Evolutionary conservation across 768 basidiomycete genomes (phyloP).

Genomic region (Coprinopsis cinerea): DNA sequence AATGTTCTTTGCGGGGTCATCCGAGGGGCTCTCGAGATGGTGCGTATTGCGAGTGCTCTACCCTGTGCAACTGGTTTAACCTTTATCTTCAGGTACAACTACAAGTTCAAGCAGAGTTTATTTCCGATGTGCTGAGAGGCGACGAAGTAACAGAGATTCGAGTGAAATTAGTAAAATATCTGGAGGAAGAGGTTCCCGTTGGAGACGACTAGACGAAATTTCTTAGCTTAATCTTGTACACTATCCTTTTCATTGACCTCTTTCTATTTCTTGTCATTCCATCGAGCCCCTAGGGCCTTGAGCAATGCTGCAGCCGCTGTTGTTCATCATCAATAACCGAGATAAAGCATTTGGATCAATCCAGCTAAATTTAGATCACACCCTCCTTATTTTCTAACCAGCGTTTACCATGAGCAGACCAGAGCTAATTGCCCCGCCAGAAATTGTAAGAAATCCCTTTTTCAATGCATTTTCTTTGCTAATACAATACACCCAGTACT

Average conservation of each 20-base stretch:
- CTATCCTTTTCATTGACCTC: neutral
- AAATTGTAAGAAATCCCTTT: slow-evolving; percentile 50
- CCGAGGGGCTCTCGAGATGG: slow-evolving; percentile 94
- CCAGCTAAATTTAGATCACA: slow-evolving; percentile 20
- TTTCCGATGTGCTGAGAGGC: slow-evolving; percentile 87
- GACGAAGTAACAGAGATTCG: slow-evolving; percentile 93
- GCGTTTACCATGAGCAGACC: slow-evolving; percentile 66
- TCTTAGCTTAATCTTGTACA: neutral
- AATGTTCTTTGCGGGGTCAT: slow-evolving; percentile 94
- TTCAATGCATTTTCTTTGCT: neutral
- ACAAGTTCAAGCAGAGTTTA: slow-evolving; percentile 85
- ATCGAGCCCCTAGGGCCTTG: too few relatives aligned
- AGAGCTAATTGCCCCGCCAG: slow-evolving; percentile 83
- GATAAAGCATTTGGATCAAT: slow-evolving; percentile 6
- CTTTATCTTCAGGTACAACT: slow-evolving; percentile 73
- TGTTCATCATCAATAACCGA: neutral
- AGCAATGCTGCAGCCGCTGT: too few relatives aligned
- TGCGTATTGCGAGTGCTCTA: slow-evolving; percentile 30
- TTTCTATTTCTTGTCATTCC: neutral
- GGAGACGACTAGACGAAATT: slow-evolving; percentile 68
- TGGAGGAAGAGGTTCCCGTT: slow-evolving; percentile 94
- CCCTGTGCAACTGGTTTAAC: slow-evolving; percentile 11
- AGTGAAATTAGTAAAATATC: slow-evolving; percentile 82
- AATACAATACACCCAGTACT: slow-evolving; percentile 56
- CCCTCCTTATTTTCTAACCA: slow-evolving; percentile 9